These are phyloP conservation scores for Tolypocladium capitatum DNA, from an alignment of 2,329 filamentous ascomycete species.

Conservation along the genomic window DNA sequence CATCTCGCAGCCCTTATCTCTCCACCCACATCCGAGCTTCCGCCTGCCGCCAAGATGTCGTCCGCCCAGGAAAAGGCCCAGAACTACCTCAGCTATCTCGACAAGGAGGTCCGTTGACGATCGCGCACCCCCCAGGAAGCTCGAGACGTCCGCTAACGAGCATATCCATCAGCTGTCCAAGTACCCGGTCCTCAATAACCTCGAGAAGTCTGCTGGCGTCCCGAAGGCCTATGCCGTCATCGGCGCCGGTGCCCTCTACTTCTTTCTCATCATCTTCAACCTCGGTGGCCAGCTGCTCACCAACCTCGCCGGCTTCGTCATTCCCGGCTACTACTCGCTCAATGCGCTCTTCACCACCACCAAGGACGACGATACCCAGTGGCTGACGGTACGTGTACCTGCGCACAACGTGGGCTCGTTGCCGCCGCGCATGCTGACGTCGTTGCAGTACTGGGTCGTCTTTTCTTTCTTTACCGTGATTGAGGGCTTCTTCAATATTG, in stretches of 20 bases:
- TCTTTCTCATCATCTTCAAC: constrained; percentile 89
- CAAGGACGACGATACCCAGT: constrained; percentile 73
- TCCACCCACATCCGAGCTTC: constrained; percentile 6
- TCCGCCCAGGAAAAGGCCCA: constrained; percentile 63
- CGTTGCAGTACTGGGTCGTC: constrained; percentile 70
- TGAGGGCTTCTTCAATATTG: constrained; percentile 71
- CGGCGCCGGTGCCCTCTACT: constrained; percentile 65
- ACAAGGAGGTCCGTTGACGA: constrained; percentile 56
- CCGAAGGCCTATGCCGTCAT: constrained; percentile 78
- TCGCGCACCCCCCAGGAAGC: neutral
- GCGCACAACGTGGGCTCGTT: neutral
- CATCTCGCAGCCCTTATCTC: neutral
- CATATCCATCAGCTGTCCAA: constrained; percentile 54
- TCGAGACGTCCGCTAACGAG: constrained; percentile 7
- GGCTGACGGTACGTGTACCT: constrained; percentile 48
- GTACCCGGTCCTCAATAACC: constrained; percentile 70
- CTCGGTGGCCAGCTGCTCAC: constrained; percentile 78
- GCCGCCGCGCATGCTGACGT: constrained; percentile 7
- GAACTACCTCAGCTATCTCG: constrained; percentile 64
- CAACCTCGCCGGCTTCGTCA: constrained; percentile 71
- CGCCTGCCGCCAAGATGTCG: constrained; percentile 35
- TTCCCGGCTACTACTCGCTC: constrained; percentile 77
- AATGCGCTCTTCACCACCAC: constrained; percentile 57
- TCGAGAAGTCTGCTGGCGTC: constrained; percentile 71
- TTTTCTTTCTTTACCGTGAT: constrained; percentile 71